Evolutionary conservation across 2,329 filamentous ascomycete genomes (phyloP).

Genomic region (Fusarium decemcellulare): DNA sequence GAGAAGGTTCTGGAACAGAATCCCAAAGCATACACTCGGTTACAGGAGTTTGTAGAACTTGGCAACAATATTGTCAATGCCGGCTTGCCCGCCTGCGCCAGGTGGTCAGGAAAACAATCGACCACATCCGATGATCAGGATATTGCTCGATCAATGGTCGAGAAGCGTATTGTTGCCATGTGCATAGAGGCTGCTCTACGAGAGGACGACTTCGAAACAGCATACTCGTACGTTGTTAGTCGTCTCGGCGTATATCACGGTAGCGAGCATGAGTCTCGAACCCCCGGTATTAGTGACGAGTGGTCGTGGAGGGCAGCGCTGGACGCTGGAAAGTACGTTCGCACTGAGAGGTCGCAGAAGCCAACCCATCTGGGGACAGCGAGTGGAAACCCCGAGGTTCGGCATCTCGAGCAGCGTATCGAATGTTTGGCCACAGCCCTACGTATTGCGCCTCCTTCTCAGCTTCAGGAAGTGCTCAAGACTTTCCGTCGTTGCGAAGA

Average conservation of each 20-base stretch:
- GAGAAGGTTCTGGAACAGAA: conserved; percentile 84
- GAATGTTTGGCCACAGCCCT: conserved; percentile 84
- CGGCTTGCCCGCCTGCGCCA: conserved; percentile 56
- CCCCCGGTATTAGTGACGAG: conserved; percentile 62
- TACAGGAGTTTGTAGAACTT: conserved; percentile 80
- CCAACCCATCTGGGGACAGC: conserved; percentile 73
- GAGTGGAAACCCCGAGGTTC: conserved; percentile 73
- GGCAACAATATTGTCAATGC: conserved; percentile 76
- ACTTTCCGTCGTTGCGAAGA: conserved; percentile 85
- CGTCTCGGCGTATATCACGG: conserved; percentile 63
- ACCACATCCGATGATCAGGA: conserved; percentile 42
- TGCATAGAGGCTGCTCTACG: conserved; percentile 82
- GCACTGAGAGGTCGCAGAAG: conserved; percentile 65
- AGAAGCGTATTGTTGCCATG: conserved; percentile 82
- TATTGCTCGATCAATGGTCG: conserved; percentile 59
- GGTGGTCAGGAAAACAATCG: conserved; percentile 14
- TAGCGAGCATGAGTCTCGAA: conserved; percentile 3
- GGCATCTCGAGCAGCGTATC: conserved; percentile 84
- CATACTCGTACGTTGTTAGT: conserved; percentile 86
- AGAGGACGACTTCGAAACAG: conserved; percentile 88
- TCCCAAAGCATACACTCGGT: conserved; percentile 77
- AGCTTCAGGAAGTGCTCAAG: conserved; percentile 81
- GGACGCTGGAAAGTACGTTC: conserved; percentile 81
- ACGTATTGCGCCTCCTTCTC: conserved; percentile 77
- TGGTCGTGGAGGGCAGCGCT: conserved; percentile 86